Evolutionary conservation across 2,329 filamentous ascomycete genomes (phyloP).

Genomic region (Xylariaceae sp.): DNA sequence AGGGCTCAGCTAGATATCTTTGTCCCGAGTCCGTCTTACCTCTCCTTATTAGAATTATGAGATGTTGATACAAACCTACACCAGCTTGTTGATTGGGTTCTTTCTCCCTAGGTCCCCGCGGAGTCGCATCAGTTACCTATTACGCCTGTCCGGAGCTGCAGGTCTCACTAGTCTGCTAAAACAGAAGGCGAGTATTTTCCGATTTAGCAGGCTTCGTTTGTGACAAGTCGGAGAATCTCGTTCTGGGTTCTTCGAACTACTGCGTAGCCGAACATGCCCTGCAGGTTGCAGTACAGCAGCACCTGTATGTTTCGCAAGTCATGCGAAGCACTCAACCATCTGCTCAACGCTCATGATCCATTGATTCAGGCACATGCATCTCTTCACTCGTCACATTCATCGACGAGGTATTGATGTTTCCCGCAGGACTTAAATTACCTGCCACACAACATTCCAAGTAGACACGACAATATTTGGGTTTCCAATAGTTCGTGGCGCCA

Average conservation of each 20-base stretch:
- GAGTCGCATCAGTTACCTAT: conserved; percentile 5
- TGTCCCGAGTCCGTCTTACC: too few relatives aligned
- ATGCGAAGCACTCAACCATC: conserved; percentile 12
- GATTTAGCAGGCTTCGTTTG: conserved; percentile 22
- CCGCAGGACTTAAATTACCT: not conserved
- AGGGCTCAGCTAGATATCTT: too few relatives aligned
- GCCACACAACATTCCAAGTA: conserved; percentile 14
- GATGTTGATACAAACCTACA: too few relatives aligned
- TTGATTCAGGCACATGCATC: conserved; percentile 10
- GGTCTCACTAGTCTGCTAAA: conserved; percentile 24
- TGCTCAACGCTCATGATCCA: conserved; percentile 25
- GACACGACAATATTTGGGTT: conserved; percentile 1
- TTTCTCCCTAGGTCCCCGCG: conserved; percentile 10
- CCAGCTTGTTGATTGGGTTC: too few relatives aligned
- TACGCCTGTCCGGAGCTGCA: conserved; percentile 23
- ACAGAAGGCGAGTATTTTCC: conserved; percentile 28
- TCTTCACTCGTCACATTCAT: conserved; percentile 1
- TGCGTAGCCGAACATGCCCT: conserved; percentile 24
- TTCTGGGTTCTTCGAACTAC: conserved; percentile 9
- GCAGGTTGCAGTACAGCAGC: conserved; percentile 7
- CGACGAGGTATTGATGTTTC: not conserved
- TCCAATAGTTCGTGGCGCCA: conserved; percentile 13
- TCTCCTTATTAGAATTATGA: too few relatives aligned
- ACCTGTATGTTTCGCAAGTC: not conserved
- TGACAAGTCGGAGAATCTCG: too few relatives aligned